Conservation (phyloP, 2,329 filamentous ascomycete genomes). For the Fonsecaea nubica region DNA sequence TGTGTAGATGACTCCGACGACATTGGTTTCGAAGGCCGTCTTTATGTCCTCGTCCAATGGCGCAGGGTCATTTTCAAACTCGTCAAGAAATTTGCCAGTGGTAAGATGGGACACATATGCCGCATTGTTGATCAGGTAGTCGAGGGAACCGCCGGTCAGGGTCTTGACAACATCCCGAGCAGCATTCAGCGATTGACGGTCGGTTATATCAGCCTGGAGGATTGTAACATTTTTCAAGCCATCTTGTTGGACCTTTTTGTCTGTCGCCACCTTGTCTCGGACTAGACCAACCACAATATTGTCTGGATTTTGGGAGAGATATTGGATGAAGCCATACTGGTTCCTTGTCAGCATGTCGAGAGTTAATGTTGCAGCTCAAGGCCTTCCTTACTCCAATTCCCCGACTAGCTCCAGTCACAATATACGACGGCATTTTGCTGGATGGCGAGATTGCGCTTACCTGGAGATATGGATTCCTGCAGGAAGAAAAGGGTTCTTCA, state of each 20-base stretch:
- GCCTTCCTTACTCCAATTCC: conserved; percentile 30
- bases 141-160: conserved; percentile 46
- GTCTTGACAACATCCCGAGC: conserved; percentile 44
- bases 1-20: conserved; percentile 59
- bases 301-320: conserved; percentile 52
- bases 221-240: conserved; percentile 54
- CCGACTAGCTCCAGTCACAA: conserved; percentile 24
- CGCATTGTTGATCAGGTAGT: conserved; percentile 62
- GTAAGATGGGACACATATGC: conserved; percentile 43
- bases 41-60: conserved; percentile 47
- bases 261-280: conserved; percentile 54
- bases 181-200: conserved; percentile 47
- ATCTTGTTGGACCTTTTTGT: conserved; percentile 53
- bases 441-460: not conserved
- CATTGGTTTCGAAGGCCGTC: conserved; percentile 54
- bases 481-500: not conserved
- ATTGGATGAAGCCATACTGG: conserved; percentile 52
- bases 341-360: not conserved
- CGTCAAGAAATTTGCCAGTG: conserved; percentile 27
- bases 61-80: conserved; percentile 42
- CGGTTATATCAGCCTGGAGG: conserved; percentile 54
- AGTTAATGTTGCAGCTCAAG: not conserved
- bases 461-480: not conserved
- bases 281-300: conserved; percentile 58
- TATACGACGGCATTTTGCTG: conserved; percentile 21